Evolutionary conservation across 805 yeast genomes (phyloP), one percentile per base, ranked within the genome.

Genomic region (Diddensiella santjacobensis): DNA sequence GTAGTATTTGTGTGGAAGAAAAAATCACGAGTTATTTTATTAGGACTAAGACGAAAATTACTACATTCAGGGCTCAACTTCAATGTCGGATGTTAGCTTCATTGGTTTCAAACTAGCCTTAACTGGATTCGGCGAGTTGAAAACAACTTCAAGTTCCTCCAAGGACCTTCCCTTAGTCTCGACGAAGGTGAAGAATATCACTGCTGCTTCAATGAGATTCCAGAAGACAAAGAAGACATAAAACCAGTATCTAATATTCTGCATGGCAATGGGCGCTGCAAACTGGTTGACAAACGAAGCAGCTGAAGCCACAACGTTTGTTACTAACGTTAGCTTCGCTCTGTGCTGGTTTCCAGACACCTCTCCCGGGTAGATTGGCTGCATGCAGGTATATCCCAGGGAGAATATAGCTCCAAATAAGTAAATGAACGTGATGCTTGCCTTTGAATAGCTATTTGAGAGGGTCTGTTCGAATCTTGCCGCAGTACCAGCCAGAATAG

Each of bases 311-410:
- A 43, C 48, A 10, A 45, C 18, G 17, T 31, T 22, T 10, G 29
- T 24, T 50, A 2, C 46, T 33, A 36, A 58, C 45, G 26, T 44
- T 35, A 17, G 55, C 48, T 60, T 54, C 6, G 66, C 59, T 45
- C 67, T 54, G 52, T 58, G 49, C 10, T 57, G 50, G 44, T 59
- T 62, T 22, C 61, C 53, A 22, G 59, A 41, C 4, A 62, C 58
- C 36, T 51, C 54, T 5, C 30, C 52, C 6, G 67, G 63, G 45
- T 67, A 67, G 24, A 64, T 60, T 22, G 66, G 65, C 42, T 62
- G 66, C 55, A 68, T 58, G 8, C 70, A 63, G 15, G 69, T 68
- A 50, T 62, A 60, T 2, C 65, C 66, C 47, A 67, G 3, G 2
- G 53, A 42, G 30, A 35, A 52, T 17, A 35, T 10, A 11, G 31